Evolutionary conservation across 768 basidiomycete genomes (phyloP).

Genomic region (Phaeotremella fagi): DNA sequence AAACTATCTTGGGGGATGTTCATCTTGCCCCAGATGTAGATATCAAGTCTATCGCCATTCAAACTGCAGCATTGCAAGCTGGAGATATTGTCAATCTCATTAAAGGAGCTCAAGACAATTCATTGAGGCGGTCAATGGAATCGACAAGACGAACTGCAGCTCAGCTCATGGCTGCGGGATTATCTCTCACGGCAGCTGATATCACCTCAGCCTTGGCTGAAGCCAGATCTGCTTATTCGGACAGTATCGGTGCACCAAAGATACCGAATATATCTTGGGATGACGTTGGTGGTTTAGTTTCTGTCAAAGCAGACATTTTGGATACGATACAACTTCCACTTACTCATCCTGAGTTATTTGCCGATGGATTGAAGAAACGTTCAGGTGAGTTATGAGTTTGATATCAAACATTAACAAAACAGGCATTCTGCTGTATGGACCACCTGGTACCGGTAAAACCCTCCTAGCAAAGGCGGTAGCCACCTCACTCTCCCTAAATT

Average conservation of each 20-base stretch:
- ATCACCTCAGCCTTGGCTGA: conserved; percentile 67
- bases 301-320: conserved; percentile 84
- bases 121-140: conserved; percentile 48
- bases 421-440: conserved; percentile 90
- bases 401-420: neutral
- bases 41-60: conserved; percentile 64
- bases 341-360: conserved; percentile 83
- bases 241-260: conserved; percentile 92
- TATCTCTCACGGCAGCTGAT: conserved; percentile 56
- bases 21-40: conserved; percentile 71
- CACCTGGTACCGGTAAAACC: conserved; percentile 94
- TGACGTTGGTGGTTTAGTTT: conserved; percentile 85
- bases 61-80: conserved; percentile 86
- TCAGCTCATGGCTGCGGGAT: conserved; percentile 47
- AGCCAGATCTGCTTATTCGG: conserved; percentile 73
- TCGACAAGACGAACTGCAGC: neutral
- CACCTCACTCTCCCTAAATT: conserved; percentile 88
- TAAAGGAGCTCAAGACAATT: conserved; percentile 56
- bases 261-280: conserved; percentile 96
- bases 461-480: conserved; percentile 93
- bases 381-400: conserved; percentile 59
- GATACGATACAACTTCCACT: conserved; percentile 93
- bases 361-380: conserved; percentile 86
- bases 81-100: conserved; percentile 72
- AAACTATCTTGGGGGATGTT: conserved; percentile 50